These are phyloP conservation scores for Mimosa pudica DNA, from an alignment of 306 rosid genomes.

Conservation along the genomic window DNA sequence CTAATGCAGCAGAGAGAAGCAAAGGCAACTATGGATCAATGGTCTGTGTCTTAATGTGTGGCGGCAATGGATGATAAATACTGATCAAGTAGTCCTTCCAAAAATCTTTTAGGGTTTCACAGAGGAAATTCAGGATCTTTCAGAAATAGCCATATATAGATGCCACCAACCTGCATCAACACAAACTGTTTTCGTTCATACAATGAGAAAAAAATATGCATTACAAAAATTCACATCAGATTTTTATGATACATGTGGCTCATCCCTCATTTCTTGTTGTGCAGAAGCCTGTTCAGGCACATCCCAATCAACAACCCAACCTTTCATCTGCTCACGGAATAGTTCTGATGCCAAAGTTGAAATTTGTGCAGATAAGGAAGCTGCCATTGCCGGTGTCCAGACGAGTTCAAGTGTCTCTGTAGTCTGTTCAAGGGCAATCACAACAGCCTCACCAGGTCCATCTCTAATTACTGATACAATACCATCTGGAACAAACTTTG, in stretches of 20 bases:
- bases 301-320: slow-evolving; percentile 97
- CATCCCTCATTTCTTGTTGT: slow-evolving; percentile 99
- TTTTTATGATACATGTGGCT: slow-evolving; percentile 79
- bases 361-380: slow-evolving; percentile 95
- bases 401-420: slow-evolving; percentile 99
- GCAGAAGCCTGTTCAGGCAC: slow-evolving; percentile 97
- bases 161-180: slow-evolving; percentile 90
- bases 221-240: slow-evolving; percentile 28
- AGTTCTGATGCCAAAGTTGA: slow-evolving; percentile 89
- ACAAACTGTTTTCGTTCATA: slow-evolving; percentile 37
- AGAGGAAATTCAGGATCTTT: slow-evolving; percentile 99
- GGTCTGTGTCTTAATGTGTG: slow-evolving; percentile 79
- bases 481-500: slow-evolving; percentile 97
- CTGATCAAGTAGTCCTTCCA: slow-evolving; percentile 98
- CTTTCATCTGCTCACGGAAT: slow-evolving; percentile 90
- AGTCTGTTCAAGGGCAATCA: slow-evolving; percentile 83
- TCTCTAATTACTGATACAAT: slow-evolving; percentile 90
- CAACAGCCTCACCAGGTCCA: slow-evolving; percentile 99
- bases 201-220: slow-evolving; percentile 12
- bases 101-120: slow-evolving; percentile 97
- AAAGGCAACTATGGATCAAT: slow-evolving; percentile 92
- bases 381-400: slow-evolving; percentile 99
- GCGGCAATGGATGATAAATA: slow-evolving; percentile 94
- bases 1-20: slow-evolving; percentile 96
- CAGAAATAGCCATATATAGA: slow-evolving; percentile 88